phyloP scores from a whole-genome alignment of 331 rosid genomes.

The Rosa hybrid region DNA sequence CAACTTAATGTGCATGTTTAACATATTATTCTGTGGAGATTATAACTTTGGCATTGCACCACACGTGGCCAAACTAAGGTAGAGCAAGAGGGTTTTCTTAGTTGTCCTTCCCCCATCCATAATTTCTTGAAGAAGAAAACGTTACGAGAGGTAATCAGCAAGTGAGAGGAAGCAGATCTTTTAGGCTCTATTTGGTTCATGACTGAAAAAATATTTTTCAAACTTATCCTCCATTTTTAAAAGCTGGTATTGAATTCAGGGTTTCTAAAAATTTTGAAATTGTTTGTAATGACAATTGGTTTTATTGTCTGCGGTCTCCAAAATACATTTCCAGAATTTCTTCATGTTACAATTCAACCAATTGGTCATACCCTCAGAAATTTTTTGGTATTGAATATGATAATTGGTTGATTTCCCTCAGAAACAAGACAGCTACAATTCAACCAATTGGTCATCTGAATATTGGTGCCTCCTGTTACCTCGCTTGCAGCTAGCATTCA shows the following conservation, averaged over 20 bases:
- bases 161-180: not conserved
- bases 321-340: not conserved
- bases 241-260: not conserved
- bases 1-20: not conserved
- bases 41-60: not conserved
- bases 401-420: not conserved
- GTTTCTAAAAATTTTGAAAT: not conserved
- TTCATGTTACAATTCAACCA: not conserved
- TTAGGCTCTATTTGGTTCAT: not conserved
- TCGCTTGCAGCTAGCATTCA: not conserved
- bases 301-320: not conserved
- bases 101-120: not conserved
- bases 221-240: not conserved
- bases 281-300: not conserved
- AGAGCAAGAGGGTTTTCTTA: not conserved
- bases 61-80: not conserved
- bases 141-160: not conserved
- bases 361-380: not conserved
- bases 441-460: not conserved
- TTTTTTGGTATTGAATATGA: not conserved
- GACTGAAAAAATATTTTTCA: not conserved
- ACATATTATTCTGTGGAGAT: not conserved
- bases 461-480: not conserved
- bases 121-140: not conserved
- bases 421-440: not conserved